Conservation (phyloP, 2,329 filamentous ascomycete species). For the Nannizziopsis barbatae region DNA sequence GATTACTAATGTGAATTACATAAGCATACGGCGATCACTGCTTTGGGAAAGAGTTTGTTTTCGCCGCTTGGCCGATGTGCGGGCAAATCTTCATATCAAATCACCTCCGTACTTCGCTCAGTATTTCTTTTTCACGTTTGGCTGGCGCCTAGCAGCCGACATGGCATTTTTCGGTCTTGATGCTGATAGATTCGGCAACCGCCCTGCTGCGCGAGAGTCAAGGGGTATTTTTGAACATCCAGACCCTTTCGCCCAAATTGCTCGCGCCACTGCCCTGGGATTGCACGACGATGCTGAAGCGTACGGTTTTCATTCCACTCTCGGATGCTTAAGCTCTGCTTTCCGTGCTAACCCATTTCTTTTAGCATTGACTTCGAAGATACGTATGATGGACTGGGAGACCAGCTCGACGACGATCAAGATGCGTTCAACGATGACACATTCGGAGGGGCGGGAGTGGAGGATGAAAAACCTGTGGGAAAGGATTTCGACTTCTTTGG, state of each 20-base stretch:
- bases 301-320: slow-evolving; percentile 29
- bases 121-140: neutral
- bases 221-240: slow-evolving; percentile 67
- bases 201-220: slow-evolving; percentile 56
- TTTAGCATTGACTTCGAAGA: slow-evolving; percentile 78
- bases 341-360: neutral
- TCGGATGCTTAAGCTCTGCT: neutral
- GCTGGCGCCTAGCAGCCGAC: slow-evolving; percentile 15
- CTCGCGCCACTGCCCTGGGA: slow-evolving; percentile 42
- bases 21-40: neutral
- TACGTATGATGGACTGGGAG: slow-evolving; percentile 88
- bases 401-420: slow-evolving; percentile 79
- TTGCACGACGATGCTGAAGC: slow-evolving; percentile 47
- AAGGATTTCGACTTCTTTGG: slow-evolving; percentile 98
- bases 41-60: slow-evolving; percentile 10
- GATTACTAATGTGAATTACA: neutral
- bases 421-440: slow-evolving; percentile 97
- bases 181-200: slow-evolving; percentile 52
- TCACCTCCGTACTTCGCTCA: neutral
- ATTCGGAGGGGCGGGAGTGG: slow-evolving; percentile 51
- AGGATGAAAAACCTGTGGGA: slow-evolving; percentile 50
- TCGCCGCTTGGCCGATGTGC: neutral
- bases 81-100: neutral
- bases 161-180: slow-evolving; percentile 96
- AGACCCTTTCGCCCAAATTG: slow-evolving; percentile 80